A percentile compares a stretch with the other conserved stretches of the same genome.
phyloP scores from a whole-genome alignment of 495 filamentous ascomycete genomes.

The Aspergillus sclerotiicarbonarius region DNA sequence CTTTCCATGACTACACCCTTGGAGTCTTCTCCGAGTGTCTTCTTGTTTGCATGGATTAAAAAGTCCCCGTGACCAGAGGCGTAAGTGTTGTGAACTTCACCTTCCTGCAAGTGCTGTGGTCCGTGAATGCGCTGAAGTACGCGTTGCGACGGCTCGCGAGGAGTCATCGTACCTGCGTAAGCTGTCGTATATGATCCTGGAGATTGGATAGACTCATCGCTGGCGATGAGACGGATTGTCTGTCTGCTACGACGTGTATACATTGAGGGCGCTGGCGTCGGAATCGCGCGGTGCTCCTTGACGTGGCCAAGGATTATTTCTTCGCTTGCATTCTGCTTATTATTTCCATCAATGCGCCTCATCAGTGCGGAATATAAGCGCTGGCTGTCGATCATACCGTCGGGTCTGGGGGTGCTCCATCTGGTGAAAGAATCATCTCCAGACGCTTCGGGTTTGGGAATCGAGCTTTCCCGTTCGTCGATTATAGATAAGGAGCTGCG shows the following conservation, averaged over 20 bases:
- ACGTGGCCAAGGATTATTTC: constrained; percentile 33
- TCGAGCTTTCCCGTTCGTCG: constrained; percentile 57
- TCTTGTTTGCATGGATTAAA: not conserved
- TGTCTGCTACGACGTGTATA: constrained; percentile 29
- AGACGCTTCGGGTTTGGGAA: constrained; percentile 11
- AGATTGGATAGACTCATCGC: constrained; percentile 32
- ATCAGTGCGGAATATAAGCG: constrained; percentile 73
- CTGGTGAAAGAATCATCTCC: not conserved
- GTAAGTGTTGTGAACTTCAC: not conserved
- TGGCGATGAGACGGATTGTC: constrained; percentile 33
- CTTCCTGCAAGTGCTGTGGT: not conserved
- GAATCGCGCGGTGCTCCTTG: constrained; percentile 31
- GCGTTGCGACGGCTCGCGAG: constrained; percentile 12
- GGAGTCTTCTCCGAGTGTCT: not conserved
- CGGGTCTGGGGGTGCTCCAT: constrained; percentile 15
- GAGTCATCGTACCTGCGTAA: constrained; percentile 23
- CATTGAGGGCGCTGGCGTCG: constrained; percentile 31
- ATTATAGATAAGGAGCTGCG: constrained; percentile 64
- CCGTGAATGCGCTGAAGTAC: not conserved
- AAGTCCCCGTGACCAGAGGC: not conserved
- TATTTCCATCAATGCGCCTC: constrained; percentile 53
- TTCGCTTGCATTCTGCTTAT: constrained; percentile 27
- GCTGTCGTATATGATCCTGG: constrained; percentile 33
- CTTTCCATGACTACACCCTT: not conserved
- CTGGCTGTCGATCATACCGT: constrained; percentile 54